These are phyloP conservation scores for Curvularia hawaiiensis DNA, from an alignment of 2,329 filamentous ascomycete species.

Conservation along the genomic window DNA sequence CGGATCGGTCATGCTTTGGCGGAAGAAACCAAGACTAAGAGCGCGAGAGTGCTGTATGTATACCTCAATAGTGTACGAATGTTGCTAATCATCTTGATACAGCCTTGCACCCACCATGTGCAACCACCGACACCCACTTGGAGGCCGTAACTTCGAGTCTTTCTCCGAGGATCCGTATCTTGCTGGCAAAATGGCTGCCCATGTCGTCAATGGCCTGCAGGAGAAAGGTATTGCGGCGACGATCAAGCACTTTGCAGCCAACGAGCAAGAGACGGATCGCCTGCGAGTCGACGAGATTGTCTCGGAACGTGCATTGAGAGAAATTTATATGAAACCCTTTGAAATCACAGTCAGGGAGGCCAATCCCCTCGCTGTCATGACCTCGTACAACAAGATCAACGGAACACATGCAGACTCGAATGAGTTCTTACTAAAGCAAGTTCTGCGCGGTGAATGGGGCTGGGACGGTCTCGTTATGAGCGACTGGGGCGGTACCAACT, in stretches of 20 bases:
- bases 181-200: constrained; percentile 69
- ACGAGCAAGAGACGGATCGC: constrained; percentile 73
- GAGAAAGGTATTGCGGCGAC: constrained; percentile 69
- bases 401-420: constrained; percentile 71
- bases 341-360: constrained; percentile 74
- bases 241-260: constrained; percentile 76
- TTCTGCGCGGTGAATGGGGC: constrained; percentile 74
- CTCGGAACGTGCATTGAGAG: constrained; percentile 63
- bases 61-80: no score
- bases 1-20: constrained; percentile 69
- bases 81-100: constrained; percentile 3
- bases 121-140: constrained; percentile 78
- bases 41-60: constrained; percentile 66
- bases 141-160: constrained; percentile 79
- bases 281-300: constrained; percentile 56
- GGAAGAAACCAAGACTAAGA: constrained; percentile 72
- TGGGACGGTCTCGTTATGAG: constrained; percentile 71
- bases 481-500: constrained; percentile 62
- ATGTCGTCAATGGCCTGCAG: constrained; percentile 66
- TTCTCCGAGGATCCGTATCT: constrained; percentile 73
- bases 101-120: constrained; percentile 76
- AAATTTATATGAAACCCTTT: constrained; percentile 63
- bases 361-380: constrained; percentile 72
- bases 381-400: constrained; percentile 75
- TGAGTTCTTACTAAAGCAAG: constrained; percentile 66